These are phyloP conservation scores for Buxus sempervirens DNA, from an alignment of 164 flowering plant species.

Conservation along the genomic window DNA sequence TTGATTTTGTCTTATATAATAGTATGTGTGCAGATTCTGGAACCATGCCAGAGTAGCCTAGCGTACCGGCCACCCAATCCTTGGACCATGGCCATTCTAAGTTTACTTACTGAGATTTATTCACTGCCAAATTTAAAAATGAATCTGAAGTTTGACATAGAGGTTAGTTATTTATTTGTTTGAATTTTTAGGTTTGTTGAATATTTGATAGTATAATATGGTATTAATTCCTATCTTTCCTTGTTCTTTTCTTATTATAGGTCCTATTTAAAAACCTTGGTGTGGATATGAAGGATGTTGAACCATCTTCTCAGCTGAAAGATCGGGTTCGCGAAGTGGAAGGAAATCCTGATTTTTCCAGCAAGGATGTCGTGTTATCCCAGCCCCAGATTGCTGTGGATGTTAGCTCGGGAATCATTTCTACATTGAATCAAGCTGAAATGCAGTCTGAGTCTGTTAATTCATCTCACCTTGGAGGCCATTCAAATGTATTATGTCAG, in stretches of 20 bases:
- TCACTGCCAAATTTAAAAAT: slow-evolving; percentile 91
- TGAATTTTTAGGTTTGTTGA: not conserved
- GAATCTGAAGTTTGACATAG: slow-evolving; percentile 98
- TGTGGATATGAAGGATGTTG: slow-evolving; percentile 83
- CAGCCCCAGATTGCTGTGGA: slow-evolving; percentile 67
- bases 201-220: not conserved
- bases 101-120: slow-evolving; percentile 88
- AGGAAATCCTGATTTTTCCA: slow-evolving; percentile 98
- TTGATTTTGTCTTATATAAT: not conserved
- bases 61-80: slow-evolving; percentile 98
- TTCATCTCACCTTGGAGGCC: slow-evolving; percentile 60
- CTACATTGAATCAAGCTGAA: slow-evolving; percentile 68
- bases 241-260: slow-evolving; percentile 33
- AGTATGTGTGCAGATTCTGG: slow-evolving; percentile 57
- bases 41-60: slow-evolving; percentile 82
- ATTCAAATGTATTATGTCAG: slow-evolving; percentile 57
- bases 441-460: slow-evolving; percentile 61
- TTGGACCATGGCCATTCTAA: slow-evolving; percentile 96
- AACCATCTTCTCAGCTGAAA: slow-evolving; percentile 79
- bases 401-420: slow-evolving; percentile 49
- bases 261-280: slow-evolving; percentile 83
- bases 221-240: not conserved
- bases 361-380: slow-evolving; percentile 68
- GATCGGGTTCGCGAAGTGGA: slow-evolving; percentile 78
- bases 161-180: slow-evolving; percentile 38